phyloP scores from a whole-genome alignment of 805 yeast species.

The Cyberlindnera mrakii region DNA sequence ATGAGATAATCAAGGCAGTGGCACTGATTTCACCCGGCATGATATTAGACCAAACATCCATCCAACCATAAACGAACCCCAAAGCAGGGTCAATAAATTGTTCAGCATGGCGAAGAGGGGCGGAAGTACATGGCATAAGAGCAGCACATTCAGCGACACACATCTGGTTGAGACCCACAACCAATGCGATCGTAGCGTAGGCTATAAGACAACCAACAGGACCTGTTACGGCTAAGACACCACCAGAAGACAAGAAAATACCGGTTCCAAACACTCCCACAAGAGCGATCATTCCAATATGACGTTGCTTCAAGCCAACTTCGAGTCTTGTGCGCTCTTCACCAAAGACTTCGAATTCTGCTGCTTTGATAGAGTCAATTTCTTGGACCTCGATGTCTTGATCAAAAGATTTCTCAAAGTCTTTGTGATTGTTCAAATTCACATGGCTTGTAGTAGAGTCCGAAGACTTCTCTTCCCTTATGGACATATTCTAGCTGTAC shows the following conservation, averaged over 20 bases:
- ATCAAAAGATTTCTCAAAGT: not conserved
- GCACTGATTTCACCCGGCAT: constrained; percentile 41
- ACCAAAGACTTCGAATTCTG: constrained; percentile 9
- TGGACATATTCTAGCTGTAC: too few relatives aligned
- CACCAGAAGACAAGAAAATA: constrained; percentile 32
- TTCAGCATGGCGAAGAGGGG: constrained; percentile 30
- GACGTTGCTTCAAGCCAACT: constrained; percentile 22
- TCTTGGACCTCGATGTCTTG: constrained; percentile 14
- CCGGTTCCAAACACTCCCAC: constrained; percentile 43
- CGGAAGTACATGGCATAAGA: constrained; percentile 32
- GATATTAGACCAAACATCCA: constrained; percentile 35
- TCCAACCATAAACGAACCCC: constrained; percentile 42
- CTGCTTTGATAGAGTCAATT: constrained; percentile 5
- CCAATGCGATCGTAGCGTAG: constrained; percentile 27
- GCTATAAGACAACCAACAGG: constrained; percentile 31
- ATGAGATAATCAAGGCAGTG: constrained; percentile 36
- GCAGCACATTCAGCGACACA: constrained; percentile 33
- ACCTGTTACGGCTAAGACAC: constrained; percentile 29
- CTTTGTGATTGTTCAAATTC: too few relatives aligned
- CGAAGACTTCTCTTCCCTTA: too few relatives aligned
- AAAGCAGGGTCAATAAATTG: constrained; percentile 36
- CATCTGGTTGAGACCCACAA: constrained; percentile 33
- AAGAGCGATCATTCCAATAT: constrained; percentile 42
- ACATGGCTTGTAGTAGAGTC: too few relatives aligned
- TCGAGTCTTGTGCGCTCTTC: constrained; percentile 10